Percentiles rank a stretch among this genome's conserved stretches.
phyloP scores from a whole-genome alignment of 176 grass and related monocot species.

The Oryza nivara region DNA sequence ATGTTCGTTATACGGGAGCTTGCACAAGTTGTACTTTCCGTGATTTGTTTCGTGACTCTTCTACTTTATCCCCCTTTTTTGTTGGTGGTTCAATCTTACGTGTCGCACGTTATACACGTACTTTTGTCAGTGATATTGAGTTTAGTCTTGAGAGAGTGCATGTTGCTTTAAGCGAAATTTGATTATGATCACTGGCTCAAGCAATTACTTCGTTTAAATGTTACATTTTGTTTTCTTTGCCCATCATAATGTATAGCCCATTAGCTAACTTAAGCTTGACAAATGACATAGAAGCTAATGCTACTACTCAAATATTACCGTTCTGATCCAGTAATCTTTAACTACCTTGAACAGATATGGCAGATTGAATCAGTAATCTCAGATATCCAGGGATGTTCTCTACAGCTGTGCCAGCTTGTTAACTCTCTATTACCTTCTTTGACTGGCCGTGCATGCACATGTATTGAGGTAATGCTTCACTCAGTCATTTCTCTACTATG shows the following conservation, averaged over 20 bases:
- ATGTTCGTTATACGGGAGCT: neutral
- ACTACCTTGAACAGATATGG: slow-evolving; percentile 64
- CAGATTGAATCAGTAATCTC: slow-evolving; percentile 76
- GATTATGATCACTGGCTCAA: neutral
- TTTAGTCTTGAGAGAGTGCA: slow-evolving; percentile 10
- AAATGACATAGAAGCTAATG: slow-evolving; percentile 23
- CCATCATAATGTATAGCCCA: neutral
- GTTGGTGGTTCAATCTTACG: neutral
- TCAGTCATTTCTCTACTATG: slow-evolving; percentile 23
- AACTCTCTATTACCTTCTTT: slow-evolving; percentile 60
- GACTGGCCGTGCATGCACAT: slow-evolving; percentile 52
- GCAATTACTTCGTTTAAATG: neutral
- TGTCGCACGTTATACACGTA: neutral
- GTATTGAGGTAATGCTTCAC: slow-evolving; percentile 75
- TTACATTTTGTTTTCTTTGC: slow-evolving; percentile 6
- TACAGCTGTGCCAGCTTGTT: slow-evolving; percentile 70
- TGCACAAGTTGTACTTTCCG: slow-evolving; percentile 1
- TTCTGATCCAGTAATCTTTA: slow-evolving; percentile 43
- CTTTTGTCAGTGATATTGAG: slow-evolving; percentile 2
- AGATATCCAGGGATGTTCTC: slow-evolving; percentile 70
- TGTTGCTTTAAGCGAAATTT: slow-evolving; percentile 21
- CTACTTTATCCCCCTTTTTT: neutral
- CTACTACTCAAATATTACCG: neutral
- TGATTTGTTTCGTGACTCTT: neutral
- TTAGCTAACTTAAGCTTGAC: slow-evolving; percentile 7